A percentile compares a stretch with the other conserved stretches of the same genome.
Conservation (phyloP, 2,329 filamentous ascomycete genomes). For the Colletotrichum musae region DNA sequence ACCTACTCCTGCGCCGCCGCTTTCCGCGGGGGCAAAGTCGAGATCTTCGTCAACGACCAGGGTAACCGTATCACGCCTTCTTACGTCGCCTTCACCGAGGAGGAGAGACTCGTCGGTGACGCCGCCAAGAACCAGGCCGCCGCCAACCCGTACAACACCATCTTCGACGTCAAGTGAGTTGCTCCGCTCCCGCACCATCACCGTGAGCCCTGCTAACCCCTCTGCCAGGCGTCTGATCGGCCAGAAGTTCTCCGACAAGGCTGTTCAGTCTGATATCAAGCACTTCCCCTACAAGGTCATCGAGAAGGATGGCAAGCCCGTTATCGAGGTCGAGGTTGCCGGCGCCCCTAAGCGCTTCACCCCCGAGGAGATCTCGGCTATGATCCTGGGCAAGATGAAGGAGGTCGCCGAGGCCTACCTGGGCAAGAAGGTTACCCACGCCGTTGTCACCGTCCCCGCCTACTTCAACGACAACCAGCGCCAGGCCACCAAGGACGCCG, state of each 20-base stretch:
- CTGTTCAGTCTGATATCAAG: slow-evolving; percentile 95
- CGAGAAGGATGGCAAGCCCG: slow-evolving; percentile 90
- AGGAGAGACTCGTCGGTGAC: slow-evolving; percentile 97
- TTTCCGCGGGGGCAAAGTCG: slow-evolving; percentile 95
- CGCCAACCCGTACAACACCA: slow-evolving; percentile 81
- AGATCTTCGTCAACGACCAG: slow-evolving; percentile 97
- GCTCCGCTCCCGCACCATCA: not conserved
- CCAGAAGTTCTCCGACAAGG: slow-evolving; percentile 86
- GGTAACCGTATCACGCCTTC: slow-evolving; percentile 93
- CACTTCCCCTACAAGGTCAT: slow-evolving; percentile 98
- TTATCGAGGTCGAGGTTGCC: slow-evolving; percentile 81
- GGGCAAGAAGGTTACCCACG: slow-evolving; percentile 87
- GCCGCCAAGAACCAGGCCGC: slow-evolving; percentile 97
- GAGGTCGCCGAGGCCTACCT: slow-evolving; percentile 85
- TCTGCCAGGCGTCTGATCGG: slow-evolving; percentile 81
- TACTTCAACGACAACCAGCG: slow-evolving; percentile 99
- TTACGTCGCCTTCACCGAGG: slow-evolving; percentile 96
- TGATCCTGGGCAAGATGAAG: slow-evolving; percentile 89
- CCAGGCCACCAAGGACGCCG: slow-evolving; percentile 96
- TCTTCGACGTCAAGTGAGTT: slow-evolving; percentile 87
- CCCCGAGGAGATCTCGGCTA: slow-evolving; percentile 84
- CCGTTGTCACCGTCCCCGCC: slow-evolving; percentile 93
- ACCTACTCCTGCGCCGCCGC: slow-evolving; percentile 93
- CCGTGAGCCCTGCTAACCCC: slow-evolving; percentile 42
- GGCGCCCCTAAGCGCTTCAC: slow-evolving; percentile 80